A percentile compares a stretch with the other conserved stretches of the same genome.
These are phyloP conservation scores for Linnemannia elongata DNA, from an alignment of 192 early-diverging fungal species.

Conservation along the genomic window DNA sequence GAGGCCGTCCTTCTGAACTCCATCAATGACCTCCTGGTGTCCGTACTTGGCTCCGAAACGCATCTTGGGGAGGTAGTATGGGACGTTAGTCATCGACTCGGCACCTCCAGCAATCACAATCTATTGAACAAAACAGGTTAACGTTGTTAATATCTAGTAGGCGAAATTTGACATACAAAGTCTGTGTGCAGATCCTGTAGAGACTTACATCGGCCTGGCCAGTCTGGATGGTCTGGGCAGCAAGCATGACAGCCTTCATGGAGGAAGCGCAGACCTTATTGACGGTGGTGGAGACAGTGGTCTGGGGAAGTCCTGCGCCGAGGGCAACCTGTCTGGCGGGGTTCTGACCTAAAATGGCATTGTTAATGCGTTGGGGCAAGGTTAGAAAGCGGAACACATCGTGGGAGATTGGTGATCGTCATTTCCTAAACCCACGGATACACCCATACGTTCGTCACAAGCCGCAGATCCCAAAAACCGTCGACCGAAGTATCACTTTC, in stretches of 20 bases:
- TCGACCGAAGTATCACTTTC: too few species aligned
- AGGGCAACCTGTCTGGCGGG: conserved; percentile 87
- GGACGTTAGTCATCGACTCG: conserved; percentile 88
- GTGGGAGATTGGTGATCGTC: background rate
- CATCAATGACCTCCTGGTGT: conserved; percentile 78
- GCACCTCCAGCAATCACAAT: conserved; percentile 80
- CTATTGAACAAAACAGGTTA: conserved; percentile 3
- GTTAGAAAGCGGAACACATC: background rate
- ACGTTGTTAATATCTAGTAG: background rate
- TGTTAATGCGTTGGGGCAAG: background rate
- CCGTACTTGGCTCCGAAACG: conserved; percentile 86
- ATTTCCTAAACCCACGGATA: background rate
- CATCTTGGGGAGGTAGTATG: conserved; percentile 84
- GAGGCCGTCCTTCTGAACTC: conserved; percentile 81
- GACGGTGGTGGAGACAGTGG: conserved; percentile 79
- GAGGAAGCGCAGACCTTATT: conserved; percentile 90
- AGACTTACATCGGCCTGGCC: conserved; percentile 74
- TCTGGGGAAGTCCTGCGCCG: conserved; percentile 75
- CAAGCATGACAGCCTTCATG: conserved; percentile 84
- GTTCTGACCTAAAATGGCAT: conserved; percentile 73
- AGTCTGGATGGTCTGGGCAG: conserved; percentile 80
- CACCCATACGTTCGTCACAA: background rate
- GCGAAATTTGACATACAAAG: too few species aligned
- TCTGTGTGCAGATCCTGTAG: background rate
- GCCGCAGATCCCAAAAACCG: too few species aligned